phyloP scores from a whole-genome alignment of 2,329 filamentous ascomycete species.

The Trichoderma gracile region DNA sequence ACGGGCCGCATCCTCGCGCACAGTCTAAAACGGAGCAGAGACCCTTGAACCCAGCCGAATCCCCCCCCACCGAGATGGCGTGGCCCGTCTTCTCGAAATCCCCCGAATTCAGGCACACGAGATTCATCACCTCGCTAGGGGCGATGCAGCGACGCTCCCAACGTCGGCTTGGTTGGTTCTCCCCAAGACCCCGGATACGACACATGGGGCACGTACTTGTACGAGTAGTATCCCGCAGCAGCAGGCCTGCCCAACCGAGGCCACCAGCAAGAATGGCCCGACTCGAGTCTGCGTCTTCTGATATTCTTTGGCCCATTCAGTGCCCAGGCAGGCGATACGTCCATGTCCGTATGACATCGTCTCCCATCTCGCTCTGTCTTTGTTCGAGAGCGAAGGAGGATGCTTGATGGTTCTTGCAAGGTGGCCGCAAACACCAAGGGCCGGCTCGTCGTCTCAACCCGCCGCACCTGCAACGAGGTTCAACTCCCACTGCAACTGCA shows the following conservation, averaged over 20 bases:
- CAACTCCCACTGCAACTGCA: background rate
- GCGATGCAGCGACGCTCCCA: conserved; percentile 5
- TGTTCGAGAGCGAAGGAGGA: background rate
- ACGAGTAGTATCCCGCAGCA: too few relatives aligned
- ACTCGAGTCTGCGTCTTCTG: background rate
- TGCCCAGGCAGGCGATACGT: background rate
- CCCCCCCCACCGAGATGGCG: conserved; percentile 11
- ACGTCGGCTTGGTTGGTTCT: background rate
- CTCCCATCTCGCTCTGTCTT: background rate
- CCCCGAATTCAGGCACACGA: conserved; percentile 22
- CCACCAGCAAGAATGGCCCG: background rate
- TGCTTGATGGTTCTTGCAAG: background rate
- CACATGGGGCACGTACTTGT: conserved; percentile 16
- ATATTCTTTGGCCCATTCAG: background rate
- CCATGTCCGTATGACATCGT: background rate
- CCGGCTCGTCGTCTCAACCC: background rate
- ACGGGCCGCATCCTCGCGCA: conserved; percentile 12
- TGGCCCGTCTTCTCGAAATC: conserved; percentile 6
- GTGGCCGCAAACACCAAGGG: background rate
- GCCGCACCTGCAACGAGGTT: conserved; percentile 10
- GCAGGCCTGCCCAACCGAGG: conserved; percentile 18
- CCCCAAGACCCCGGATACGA: conserved; percentile 19
- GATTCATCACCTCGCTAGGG: conserved; percentile 18
- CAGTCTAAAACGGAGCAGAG: conserved; percentile 18
- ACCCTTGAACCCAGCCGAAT: background rate